Percentiles rank a stretch among this genome's conserved stretches.
These are phyloP conservation scores for Ophiocordyceps camponoti-floridani DNA, from an alignment of 2,329 filamentous ascomycete genomes.

Conservation along the genomic window DNA sequence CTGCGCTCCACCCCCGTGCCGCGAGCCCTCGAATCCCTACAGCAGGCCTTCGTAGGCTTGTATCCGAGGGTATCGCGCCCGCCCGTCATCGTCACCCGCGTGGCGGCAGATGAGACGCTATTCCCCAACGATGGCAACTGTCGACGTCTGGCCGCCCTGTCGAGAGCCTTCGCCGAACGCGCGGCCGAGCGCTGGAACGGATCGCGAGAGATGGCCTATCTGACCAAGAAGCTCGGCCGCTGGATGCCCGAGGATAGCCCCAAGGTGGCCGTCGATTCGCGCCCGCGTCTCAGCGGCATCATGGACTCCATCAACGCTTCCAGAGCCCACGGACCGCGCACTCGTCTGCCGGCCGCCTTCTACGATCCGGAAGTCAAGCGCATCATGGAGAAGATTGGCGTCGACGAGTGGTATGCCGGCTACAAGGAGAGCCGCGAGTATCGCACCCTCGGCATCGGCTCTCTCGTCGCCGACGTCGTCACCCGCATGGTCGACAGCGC, in stretches of 20 bases:
- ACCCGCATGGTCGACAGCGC: conserved; percentile 50
- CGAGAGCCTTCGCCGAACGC: conserved; percentile 52
- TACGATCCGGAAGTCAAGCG: conserved; percentile 57
- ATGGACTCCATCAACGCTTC: conserved; percentile 91
- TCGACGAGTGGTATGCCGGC: conserved; percentile 87
- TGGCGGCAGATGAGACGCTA: conserved; percentile 54
- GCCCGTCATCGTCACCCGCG: conserved; percentile 47
- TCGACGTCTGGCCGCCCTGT: conserved; percentile 50
- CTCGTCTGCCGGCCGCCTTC: conserved; percentile 66
- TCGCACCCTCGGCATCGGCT: conserved; percentile 73
- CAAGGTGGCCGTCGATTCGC: conserved; percentile 64
- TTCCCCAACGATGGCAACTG: conserved; percentile 66
- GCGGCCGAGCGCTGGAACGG: conserved; percentile 58
- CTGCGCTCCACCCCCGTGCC: conserved; percentile 59
- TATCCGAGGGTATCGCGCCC: conserved; percentile 47
- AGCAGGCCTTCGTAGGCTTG: conserved; percentile 57
- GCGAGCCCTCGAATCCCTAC: conserved; percentile 58
- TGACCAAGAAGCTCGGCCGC: conserved; percentile 59
- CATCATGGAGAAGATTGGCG: conserved; percentile 56
- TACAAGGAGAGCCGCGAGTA: conserved; percentile 77
- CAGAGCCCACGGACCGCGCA: conserved; percentile 57
- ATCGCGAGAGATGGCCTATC: conserved; percentile 64
- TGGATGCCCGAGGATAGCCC: conserved; percentile 63
- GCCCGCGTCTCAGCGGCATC: conserved; percentile 71
- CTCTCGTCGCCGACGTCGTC: conserved; percentile 67